phyloP scores from a whole-genome alignment of 2,329 filamentous ascomycete genomes.

The Talaromyces sp. region DNA sequence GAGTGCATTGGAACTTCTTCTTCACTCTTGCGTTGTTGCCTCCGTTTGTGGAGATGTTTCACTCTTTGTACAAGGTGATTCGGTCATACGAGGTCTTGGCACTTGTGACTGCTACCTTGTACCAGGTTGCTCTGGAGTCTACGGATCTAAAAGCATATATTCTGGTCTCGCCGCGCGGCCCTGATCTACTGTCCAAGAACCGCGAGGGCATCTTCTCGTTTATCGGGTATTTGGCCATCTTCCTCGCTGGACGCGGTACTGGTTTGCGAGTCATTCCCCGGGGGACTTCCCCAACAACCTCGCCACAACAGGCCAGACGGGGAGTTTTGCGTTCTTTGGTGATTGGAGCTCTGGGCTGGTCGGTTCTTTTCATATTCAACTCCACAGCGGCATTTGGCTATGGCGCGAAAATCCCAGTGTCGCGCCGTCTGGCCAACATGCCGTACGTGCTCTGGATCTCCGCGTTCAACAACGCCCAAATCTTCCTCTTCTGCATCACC shows the following conservation, averaged over 20 bases:
- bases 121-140: constrained; percentile 70
- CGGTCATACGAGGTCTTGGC: constrained; percentile 74
- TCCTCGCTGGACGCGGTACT: constrained; percentile 78
- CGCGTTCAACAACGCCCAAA: constrained; percentile 83
- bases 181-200: constrained; percentile 78
- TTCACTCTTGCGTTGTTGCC: constrained; percentile 88
- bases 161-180: constrained; percentile 68
- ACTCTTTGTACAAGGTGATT: constrained; percentile 63
- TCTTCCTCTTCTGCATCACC: constrained; percentile 70
- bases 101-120: constrained; percentile 60
- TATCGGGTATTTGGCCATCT: constrained; percentile 88
- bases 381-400: constrained; percentile 67
- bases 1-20: constrained; percentile 99
- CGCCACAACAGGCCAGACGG: constrained; percentile 41
- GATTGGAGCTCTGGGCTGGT: constrained; percentile 64
- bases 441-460: constrained; percentile 90
- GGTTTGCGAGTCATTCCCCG: constrained; percentile 74
- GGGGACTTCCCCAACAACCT: constrained; percentile 43
- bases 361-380: constrained; percentile 61
- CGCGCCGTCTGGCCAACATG: constrained; percentile 83
- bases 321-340: constrained; percentile 60
- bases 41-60: constrained; percentile 80
- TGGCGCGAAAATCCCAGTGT: constrained; percentile 62
- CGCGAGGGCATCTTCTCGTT: constrained; percentile 95
- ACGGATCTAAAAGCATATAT: constrained; percentile 78